Conservation (phyloP, 129 eudicot genomes). For the Pittosporum tobira region DNA sequence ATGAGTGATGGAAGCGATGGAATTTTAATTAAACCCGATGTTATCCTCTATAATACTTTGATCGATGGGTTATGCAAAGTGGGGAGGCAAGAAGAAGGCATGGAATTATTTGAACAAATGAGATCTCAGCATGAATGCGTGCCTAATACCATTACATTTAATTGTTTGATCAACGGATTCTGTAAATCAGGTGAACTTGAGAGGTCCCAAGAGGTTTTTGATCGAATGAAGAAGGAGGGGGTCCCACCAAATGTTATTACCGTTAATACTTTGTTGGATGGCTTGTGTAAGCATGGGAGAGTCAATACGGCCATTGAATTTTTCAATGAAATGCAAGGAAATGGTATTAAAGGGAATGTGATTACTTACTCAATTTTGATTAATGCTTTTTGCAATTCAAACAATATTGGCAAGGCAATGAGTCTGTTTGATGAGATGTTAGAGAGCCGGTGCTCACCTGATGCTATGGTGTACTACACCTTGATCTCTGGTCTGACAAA, state of each 20-base stretch:
- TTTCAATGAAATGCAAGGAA: constrained; percentile 43
- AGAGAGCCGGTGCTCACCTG: constrained; percentile 36
- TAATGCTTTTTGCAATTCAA: constrained; percentile 50
- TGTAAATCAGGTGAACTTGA: constrained; percentile 78
- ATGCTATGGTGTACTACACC: constrained; percentile 59
- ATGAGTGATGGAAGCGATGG: constrained; percentile 49
- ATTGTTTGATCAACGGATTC: constrained; percentile 70
- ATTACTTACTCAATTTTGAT: constrained; percentile 57
- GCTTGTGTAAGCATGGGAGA: constrained; percentile 66
- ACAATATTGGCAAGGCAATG: constrained; percentile 68
- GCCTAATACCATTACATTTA: constrained; percentile 61
- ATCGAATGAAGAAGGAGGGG: constrained; percentile 43
- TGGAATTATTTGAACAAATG: constrained; percentile 49
- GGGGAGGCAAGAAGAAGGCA: constrained; percentile 69
- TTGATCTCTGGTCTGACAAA: constrained; percentile 65
- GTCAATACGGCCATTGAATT: constrained; percentile 54
- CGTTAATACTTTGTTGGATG: constrained; percentile 56
- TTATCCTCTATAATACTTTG: constrained; percentile 56
- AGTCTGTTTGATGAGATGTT: constrained; percentile 58
- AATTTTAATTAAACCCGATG: constrained; percentile 47
- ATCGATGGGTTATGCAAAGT: constrained; percentile 80
- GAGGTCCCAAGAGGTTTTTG: constrained; percentile 38
- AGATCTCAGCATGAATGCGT: constrained; percentile 27
- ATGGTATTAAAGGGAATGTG: constrained; percentile 58
- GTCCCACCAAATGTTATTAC: constrained; percentile 46